Base-by-base conservation (phyloP, 495 filamentous ascomycete genomes). In the Podospora pseudocomata region DNA sequence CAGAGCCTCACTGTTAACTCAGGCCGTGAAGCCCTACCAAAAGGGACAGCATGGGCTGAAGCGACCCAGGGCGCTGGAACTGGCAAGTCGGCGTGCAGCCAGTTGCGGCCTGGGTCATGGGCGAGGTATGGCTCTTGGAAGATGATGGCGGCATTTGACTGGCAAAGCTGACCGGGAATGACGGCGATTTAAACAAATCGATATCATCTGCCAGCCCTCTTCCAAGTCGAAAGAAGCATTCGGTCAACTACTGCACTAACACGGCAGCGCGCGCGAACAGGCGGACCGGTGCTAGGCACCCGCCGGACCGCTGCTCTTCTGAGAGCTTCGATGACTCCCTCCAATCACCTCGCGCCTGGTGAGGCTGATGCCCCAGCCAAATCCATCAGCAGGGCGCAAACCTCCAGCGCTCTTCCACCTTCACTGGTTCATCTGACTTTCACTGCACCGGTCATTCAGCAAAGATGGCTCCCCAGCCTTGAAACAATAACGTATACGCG, bases 361-460 rank as follows among this genome's bases (percentile, higher is more conserved):
- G 76, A 80, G 78, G 75, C 78, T 80, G 73, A 74, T 70, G 66
- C 69, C 49, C 72, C 60, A 62, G 60, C 30, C 60, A 62, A 32
- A 26, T 62, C 60, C 72, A 77, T 74, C 74, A 75, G 73, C 77
- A 74, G 75, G 77, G 71, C 74, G 66, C 71, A 20, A 26, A 57
- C 67, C 67, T 69, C 61, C 61, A 68, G 63, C 56, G 67, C 65
- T 71, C 67, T 53, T 71, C 65, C 70, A 26, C 65, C 66, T 68
- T 73, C 68, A 72, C 72, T 70, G 65, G 76, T 63, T 66, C 78
- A 78, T 80, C 78, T 80, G 78, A 80, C 78, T 68, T 58, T 66
- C 61, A 68, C 69, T 70, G 65, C 64, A 71, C 57, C 67, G 74
- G 72, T 77, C 73, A 75, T 74, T 67, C 70, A 67, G 66, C 67